Base-by-base conservation (phyloP, 495 filamentous ascomycete genomes). In the Aspergillus bertholletiae region DNA sequence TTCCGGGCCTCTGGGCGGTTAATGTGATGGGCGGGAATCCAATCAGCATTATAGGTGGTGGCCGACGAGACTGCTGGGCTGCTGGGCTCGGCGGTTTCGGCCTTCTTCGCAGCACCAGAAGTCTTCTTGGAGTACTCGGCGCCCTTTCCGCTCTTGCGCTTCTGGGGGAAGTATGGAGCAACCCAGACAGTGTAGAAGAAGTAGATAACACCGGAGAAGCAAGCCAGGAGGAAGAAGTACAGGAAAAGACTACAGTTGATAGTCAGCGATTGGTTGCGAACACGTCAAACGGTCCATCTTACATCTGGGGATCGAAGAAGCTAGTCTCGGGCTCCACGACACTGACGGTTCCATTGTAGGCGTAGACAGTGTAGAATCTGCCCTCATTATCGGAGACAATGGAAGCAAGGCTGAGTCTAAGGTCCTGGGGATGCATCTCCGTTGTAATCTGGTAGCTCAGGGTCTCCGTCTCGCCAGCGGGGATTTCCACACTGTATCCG, bases 131-230 rank as follows among this genome's bases (percentile, higher is more conserved):
- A 70, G 48, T 75, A 72, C 65, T 86, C 80, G 41, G 79, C 74
- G 55, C 78, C 76, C 74, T 88, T 87, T 57, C 81, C 83, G 54
- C 74, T 65, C 59, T 86, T 85, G 67, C 84, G 85, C 72, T 91
- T 85, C 79, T 96, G 90, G 24, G 94, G 94, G 83, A 96, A 96
- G 65, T 97, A 86, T n/a, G 90, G 84, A 46, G 91, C 88, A 73
- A 98, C 83, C 90, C 92, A 97, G 66, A 93, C 96, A 71, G 84
- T 94, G 81, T 98, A 98, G 75, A 96, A 92, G 71, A 96, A 97
- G 83, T 94, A 96, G 70, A 84, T 77, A 39, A 87, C 89, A 52
- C 87, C 91, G 59, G 68, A 83, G 68, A 96, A 92, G 64, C 77
- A 82, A 53, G 81, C 83, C 51, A 84, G 72, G 59, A 98, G 90